Evolutionary conservation across 345 rosid species (phyloP).

Genomic region (Crucihimalaya himalaica): DNA sequence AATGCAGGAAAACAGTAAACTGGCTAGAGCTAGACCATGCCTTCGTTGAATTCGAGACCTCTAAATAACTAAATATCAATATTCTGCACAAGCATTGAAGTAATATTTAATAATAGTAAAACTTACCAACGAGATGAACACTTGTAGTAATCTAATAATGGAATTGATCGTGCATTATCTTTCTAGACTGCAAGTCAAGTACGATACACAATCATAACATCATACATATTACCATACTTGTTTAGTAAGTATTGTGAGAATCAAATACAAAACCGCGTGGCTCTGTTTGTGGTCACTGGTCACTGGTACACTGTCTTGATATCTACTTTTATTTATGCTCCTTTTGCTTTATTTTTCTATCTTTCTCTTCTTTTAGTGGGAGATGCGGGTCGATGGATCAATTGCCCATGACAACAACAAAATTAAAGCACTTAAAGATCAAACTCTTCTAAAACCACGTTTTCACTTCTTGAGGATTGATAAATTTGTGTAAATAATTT

Average conservation of each 20-base stretch:
- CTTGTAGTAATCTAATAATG: neutral
- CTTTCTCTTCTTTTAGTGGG: constrained; percentile 4
- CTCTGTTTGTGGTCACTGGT: constrained; percentile 30
- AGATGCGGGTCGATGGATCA: neutral
- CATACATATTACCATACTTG: constrained; percentile 16
- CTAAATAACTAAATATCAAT: too few relatives aligned
- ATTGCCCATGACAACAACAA: neutral
- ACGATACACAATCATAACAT: neutral
- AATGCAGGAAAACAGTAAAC: too few relatives aligned
- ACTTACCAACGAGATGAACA: neutral
- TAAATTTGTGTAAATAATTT: neutral
- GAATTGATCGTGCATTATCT: neutral
- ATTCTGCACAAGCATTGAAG: too few relatives aligned
- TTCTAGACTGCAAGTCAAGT: neutral
- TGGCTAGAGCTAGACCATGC: too few relatives aligned
- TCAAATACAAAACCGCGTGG: constrained; percentile 32
- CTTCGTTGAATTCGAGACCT: too few relatives aligned
- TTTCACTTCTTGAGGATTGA: neutral
- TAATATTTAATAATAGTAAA: neutral
- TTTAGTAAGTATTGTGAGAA: constrained; percentile 10
- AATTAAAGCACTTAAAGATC: neutral
- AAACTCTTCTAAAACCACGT: neutral
- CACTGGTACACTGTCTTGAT: neutral
- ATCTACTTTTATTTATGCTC: constrained; percentile 16
- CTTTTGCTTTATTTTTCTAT: constrained; percentile 22